Conservation (phyloP, 441 rosid species). For the Gossypium laxum region DNA sequence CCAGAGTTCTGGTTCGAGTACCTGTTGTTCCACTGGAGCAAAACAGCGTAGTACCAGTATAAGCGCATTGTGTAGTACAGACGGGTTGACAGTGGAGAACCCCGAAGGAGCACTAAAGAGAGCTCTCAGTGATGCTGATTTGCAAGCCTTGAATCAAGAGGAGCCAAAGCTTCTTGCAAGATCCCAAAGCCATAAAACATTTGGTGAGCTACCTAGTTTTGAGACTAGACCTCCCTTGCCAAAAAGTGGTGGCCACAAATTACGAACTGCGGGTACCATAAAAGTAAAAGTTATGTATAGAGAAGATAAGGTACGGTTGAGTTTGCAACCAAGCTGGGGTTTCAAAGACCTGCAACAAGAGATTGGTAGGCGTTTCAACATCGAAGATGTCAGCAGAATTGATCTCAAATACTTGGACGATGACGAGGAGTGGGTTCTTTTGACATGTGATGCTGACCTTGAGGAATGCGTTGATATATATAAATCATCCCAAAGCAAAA, state of each 20-base stretch:
- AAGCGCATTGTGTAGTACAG: conserved; percentile 21
- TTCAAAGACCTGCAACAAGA: conserved; percentile 55
- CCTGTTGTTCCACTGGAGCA: conserved; percentile 43
- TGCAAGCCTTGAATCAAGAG: conserved; percentile 35
- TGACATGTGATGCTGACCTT: conserved; percentile 83
- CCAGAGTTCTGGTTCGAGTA: conserved; percentile 62
- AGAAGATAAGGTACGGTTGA: conserved; percentile 53
- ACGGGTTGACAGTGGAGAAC: conserved; percentile 26
- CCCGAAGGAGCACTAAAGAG: conserved; percentile 37
- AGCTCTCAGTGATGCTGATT: conserved; percentile 43
- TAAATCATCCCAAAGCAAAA: conserved; percentile 35
- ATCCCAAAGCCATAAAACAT: conserved; percentile 57
- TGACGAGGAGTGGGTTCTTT: conserved; percentile 80
- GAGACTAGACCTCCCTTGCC: conserved; percentile 33
- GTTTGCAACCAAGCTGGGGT: conserved; percentile 48
- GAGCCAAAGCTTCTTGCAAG: conserved; percentile 39
- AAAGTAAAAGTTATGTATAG: conserved; percentile 51
- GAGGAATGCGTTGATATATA: conserved; percentile 79
- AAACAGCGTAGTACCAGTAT: conserved; percentile 24
- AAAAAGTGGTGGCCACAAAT: conserved; percentile 16
- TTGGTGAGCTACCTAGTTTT: conserved; percentile 31
- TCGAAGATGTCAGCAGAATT: conserved; percentile 36
- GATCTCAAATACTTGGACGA: conserved; percentile 80
- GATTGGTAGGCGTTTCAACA: conserved; percentile 52
- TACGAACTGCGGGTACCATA: conserved; percentile 14